These are phyloP conservation scores for Penicillium riverlandense DNA, from an alignment of 495 filamentous ascomycete genomes.

Conservation along the genomic window DNA sequence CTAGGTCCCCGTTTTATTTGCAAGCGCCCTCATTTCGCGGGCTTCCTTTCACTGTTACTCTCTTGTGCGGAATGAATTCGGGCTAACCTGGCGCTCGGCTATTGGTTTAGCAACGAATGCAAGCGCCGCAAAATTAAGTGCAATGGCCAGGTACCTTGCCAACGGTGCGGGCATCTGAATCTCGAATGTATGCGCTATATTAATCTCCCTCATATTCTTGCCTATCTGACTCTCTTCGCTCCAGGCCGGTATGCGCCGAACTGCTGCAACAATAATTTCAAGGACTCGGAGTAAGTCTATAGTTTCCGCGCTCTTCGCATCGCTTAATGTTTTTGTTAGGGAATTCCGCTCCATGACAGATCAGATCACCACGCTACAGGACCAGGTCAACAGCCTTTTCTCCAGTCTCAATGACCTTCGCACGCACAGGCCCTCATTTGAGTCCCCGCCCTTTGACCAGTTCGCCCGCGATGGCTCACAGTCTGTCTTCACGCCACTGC, in stretches of 20 bases:
- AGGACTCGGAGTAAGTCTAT: constrained; percentile 63
- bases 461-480: constrained; percentile 33
- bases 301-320: not conserved
- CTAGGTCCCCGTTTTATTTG: too few species aligned
- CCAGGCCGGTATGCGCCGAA: constrained; percentile 76
- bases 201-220: too few species aligned
- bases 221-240: not conserved
- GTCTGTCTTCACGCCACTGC: constrained; percentile 27
- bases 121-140: constrained; percentile 94
- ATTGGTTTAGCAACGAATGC: constrained; percentile 63
- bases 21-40: too few species aligned
- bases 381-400: constrained; percentile 74
- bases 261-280: constrained; percentile 75
- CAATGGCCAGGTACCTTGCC: constrained; percentile 84
- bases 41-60: not conserved
- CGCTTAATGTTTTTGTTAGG: constrained; percentile 21
- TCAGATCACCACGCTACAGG: constrained; percentile 68
- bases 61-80: not conserved
- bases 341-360: constrained; percentile 75
- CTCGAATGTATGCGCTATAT: constrained; percentile 55
- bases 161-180: constrained; percentile 80
- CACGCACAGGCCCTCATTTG: constrained; percentile 26
- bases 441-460: constrained; percentile 30
- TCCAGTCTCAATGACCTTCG: constrained; percentile 60
- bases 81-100: too few species aligned